These are phyloP conservation scores for Tritrichomonas musculus DNA, from an alignment of 208 protist species.

Conservation along the genomic window DNA sequence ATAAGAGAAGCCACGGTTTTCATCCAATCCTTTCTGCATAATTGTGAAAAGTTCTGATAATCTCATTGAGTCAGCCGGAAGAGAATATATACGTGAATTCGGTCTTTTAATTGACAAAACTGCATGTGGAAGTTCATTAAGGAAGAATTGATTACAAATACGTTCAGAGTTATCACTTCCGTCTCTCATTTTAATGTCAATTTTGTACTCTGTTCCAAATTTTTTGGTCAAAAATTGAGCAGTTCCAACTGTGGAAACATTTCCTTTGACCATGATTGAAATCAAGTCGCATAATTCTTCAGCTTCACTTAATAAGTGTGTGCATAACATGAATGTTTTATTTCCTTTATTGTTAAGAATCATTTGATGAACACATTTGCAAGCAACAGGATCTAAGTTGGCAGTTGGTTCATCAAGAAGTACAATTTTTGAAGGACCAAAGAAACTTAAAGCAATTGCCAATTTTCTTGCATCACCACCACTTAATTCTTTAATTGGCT, in stretches of 20 bases:
- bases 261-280: background rate
- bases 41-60: background rate
- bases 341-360: background rate
- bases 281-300: background rate
- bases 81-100: background rate
- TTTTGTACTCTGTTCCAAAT: background rate
- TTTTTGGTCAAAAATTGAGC: background rate
- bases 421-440: background rate
- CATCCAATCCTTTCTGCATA: background rate
- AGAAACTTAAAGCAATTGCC: background rate
- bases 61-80: background rate
- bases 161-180: background rate
- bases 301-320: background rate
- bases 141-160: background rate
- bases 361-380: background rate
- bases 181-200: background rate
- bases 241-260: background rate
- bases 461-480: background rate
- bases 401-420: slow-evolving; percentile 26
- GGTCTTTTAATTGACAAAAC: background rate
- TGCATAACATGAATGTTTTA: background rate
- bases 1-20: background rate
- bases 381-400: background rate
- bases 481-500: background rate
- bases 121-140: background rate